These are phyloP conservation scores for Heliamphora pulchella DNA, from an alignment of 179 eudicot genomes.

Conservation along the genomic window DNA sequence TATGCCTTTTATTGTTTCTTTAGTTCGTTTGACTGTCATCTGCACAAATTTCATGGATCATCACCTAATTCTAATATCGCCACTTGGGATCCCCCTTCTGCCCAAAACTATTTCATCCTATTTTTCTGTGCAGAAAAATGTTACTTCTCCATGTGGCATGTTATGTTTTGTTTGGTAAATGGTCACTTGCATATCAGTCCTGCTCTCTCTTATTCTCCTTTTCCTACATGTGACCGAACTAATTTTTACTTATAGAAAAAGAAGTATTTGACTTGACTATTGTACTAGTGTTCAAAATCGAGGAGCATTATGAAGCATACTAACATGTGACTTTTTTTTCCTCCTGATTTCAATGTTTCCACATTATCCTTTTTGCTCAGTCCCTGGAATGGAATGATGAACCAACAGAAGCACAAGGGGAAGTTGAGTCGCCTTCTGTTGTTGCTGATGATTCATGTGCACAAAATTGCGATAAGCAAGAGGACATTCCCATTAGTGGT, in stretches of 20 bases:
- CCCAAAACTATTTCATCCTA: not conserved
- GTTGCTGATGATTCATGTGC: slow-evolving; percentile 43
- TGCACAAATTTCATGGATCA: too few relatives aligned
- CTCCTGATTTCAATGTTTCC: not conserved
- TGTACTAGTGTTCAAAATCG: not conserved
- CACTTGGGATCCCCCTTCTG: not conserved
- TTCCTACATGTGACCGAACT: too few relatives aligned
- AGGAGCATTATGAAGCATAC: slow-evolving; percentile 2
- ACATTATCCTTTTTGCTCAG: slow-evolving; percentile 31
- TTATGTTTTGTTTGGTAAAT: not conserved
- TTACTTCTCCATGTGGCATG: not conserved
- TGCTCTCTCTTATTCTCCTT: not conserved
- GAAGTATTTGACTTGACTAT: not conserved
- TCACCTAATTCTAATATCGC: not conserved
- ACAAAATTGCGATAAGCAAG: slow-evolving; percentile 49
- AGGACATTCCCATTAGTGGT: slow-evolving; percentile 33
- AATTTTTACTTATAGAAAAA: too few relatives aligned
- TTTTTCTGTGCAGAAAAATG: not conserved
- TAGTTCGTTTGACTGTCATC: not conserved
- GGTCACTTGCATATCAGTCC: too few relatives aligned
- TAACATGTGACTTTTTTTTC: slow-evolving; percentile 11
- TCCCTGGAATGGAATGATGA: slow-evolving; percentile 92
- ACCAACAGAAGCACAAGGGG: slow-evolving; percentile 64
- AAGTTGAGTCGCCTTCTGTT: slow-evolving; percentile 38
- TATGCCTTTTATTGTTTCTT: not conserved